phyloP scores from a whole-genome alignment of 441 rosid species.

The Capsella rubella region DNA sequence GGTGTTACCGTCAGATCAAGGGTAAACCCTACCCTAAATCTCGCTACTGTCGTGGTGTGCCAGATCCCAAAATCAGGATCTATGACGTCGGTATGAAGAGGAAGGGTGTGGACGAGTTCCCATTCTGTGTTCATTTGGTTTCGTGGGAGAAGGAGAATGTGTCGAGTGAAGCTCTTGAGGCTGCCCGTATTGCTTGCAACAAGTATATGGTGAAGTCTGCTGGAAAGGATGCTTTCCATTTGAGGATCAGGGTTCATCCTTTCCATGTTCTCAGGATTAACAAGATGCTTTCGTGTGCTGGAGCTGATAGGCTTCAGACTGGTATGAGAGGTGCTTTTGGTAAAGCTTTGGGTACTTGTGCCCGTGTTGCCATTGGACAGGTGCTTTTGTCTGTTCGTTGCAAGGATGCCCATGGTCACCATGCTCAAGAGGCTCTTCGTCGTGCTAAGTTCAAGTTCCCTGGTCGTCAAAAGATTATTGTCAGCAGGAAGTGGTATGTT shows the following conservation, averaged over 20 bases:
- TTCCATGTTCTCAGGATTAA: slow-evolving; percentile 92
- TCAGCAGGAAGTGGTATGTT: slow-evolving; percentile 90
- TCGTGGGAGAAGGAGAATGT: slow-evolving; percentile 96
- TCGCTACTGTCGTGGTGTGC: slow-evolving; percentile 88
- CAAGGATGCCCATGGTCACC: slow-evolving; percentile 71
- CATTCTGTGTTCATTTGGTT: slow-evolving; percentile 89
- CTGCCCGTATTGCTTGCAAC: slow-evolving; percentile 95
- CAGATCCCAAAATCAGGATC: slow-evolving; percentile 88
- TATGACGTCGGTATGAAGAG: slow-evolving; percentile 95
- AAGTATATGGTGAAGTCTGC: slow-evolving; percentile 90
- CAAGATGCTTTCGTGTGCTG: slow-evolving; percentile 98
- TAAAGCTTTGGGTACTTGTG: slow-evolving; percentile 66
- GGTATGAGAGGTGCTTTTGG: slow-evolving; percentile 83
- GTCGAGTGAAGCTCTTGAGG: slow-evolving; percentile 91
- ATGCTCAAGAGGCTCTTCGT: slow-evolving; percentile 95
- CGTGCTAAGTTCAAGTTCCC: slow-evolving; percentile 97
- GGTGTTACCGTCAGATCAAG: slow-evolving; percentile 92
- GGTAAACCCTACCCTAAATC: slow-evolving; percentile 92
- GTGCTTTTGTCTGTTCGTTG: slow-evolving; percentile 88
- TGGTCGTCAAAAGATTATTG: slow-evolving; percentile 94
- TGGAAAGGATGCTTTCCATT: slow-evolving; percentile 90
- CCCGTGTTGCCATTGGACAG: slow-evolving; percentile 77
- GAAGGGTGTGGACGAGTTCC: slow-evolving; percentile 92
- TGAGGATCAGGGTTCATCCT: slow-evolving; percentile 90
- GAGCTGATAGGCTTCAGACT: slow-evolving; percentile 95